These are phyloP conservation scores for Blastobotrys proliferans DNA, from an alignment of 1,139 yeast species.

Conservation along the genomic window DNA sequence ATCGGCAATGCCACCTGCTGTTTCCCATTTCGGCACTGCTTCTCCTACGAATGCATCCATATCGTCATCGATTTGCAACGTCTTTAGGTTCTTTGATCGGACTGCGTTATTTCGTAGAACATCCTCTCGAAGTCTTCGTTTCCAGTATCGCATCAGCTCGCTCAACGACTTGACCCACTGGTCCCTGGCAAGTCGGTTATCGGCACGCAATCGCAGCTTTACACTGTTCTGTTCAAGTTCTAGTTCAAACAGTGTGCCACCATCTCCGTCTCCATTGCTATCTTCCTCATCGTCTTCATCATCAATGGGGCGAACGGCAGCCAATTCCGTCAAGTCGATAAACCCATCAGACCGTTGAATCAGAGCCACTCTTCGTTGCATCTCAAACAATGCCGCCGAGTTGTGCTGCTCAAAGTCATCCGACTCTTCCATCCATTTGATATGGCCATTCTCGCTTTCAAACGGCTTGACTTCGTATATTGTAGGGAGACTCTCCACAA, in stretches of 20 bases:
- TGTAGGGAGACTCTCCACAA: conserved; percentile 33
- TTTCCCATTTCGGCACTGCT: conserved; percentile 52
- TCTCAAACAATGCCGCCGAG: conserved; percentile 54
- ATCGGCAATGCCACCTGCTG: conserved; percentile 51
- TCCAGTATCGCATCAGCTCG: conserved; percentile 58
- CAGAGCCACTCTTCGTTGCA: conserved; percentile 55
- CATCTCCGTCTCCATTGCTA: conserved; percentile 35
- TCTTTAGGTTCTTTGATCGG: conserved; percentile 45
- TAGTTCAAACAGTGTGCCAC: conserved; percentile 48
- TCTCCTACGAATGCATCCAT: conserved; percentile 55
- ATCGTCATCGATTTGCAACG: conserved; percentile 51
- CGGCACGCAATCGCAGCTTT: conserved; percentile 51
- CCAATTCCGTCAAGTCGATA: conserved; percentile 54
- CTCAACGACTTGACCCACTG: conserved; percentile 60
- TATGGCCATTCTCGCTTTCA: conserved; percentile 42
- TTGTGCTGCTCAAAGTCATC: conserved; percentile 51
- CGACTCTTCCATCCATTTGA: conserved; percentile 54
- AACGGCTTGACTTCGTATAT: conserved; percentile 49
- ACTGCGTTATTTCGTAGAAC: conserved; percentile 36
- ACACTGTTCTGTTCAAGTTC: conserved; percentile 46
- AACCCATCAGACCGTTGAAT: conserved; percentile 57
- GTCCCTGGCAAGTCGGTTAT: conserved; percentile 46
- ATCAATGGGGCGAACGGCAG: conserved; percentile 1
- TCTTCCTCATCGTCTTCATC: conserved; percentile 10
- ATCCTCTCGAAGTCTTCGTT: conserved; percentile 43